Percentiles rank a stretch among this genome's conserved stretches.
Conservation (phyloP, 2,329 filamentous ascomycete species). For the Venturia pyrina region DNA sequence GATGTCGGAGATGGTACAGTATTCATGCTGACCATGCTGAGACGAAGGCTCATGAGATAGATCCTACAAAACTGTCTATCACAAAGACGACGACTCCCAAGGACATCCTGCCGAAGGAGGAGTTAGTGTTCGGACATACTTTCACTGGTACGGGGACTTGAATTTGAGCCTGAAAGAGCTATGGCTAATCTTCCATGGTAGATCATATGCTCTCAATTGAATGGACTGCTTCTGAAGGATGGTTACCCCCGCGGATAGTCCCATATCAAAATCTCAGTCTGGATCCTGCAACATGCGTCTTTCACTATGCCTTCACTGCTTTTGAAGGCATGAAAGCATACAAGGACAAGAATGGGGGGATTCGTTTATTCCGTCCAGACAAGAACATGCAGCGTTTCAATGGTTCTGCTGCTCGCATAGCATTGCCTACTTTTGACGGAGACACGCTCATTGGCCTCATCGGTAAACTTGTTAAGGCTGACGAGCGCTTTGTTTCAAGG, state of each 20-base stretch:
- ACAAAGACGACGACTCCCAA: constrained; percentile 69
- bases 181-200: constrained; percentile 25
- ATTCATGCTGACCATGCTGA: constrained; percentile 37
- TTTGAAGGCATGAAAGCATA: constrained; percentile 99
- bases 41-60: constrained; percentile 55
- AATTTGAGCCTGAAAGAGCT: constrained; percentile 15
- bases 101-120: constrained; percentile 59
- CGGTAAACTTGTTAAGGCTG: constrained; percentile 65
- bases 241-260: constrained; percentile 71
- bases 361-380: constrained; percentile 86
- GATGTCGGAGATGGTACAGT: constrained; percentile 43
- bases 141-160: constrained; percentile 63
- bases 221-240: constrained; percentile 80
- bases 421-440: constrained; percentile 74
- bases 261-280: constrained; percentile 97
- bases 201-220: constrained; percentile 96
- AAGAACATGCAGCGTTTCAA: constrained; percentile 96
- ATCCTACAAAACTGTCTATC: constrained; percentile 66
- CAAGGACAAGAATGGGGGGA: constrained; percentile 67
- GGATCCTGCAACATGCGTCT: constrained; percentile 91
- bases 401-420: constrained; percentile 82
- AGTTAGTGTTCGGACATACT: constrained; percentile 79
- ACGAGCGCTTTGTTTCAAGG: constrained; percentile 82
- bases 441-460: constrained; percentile 72
- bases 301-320: constrained; percentile 97